Conservation (phyloP, 108 stramenopile species). For the Phaeodactylum tricornutum region DNA sequence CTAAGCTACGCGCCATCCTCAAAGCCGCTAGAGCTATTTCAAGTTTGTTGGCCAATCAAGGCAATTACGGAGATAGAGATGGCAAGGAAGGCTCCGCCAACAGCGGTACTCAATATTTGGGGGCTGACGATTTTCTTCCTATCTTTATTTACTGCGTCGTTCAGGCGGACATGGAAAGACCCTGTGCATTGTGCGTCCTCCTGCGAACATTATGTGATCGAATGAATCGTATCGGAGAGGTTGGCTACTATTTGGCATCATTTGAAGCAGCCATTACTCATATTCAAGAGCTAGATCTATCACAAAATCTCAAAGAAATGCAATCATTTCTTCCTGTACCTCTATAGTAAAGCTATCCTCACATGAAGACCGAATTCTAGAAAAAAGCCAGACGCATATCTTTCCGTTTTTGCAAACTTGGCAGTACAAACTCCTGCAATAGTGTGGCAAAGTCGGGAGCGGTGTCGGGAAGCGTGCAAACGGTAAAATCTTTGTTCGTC, state of each 20-base stretch:
- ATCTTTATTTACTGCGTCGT: conserved; percentile 86
- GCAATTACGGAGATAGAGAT: background rate
- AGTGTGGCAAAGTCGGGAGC: conserved; percentile 52
- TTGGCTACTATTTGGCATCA: conserved; percentile 83
- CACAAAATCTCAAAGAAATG: conserved; percentile 10
- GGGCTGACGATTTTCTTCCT: conserved; percentile 90
- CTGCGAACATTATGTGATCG: conserved; percentile 71
- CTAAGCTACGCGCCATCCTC: conserved; percentile 76
- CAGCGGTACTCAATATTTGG: conserved; percentile 17
- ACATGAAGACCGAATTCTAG: conserved; percentile 21
- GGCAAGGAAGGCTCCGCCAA: background rate
- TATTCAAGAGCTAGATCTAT: conserved; percentile 65
- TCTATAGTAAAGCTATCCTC: too few relatives aligned
- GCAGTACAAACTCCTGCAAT: conserved; percentile 41
- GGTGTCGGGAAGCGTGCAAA: conserved; percentile 80
- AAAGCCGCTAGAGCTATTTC: conserved; percentile 70
- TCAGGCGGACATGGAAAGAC: conserved; percentile 66
- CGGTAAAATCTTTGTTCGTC: conserved; percentile 58
- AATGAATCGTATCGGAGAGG: conserved; percentile 67
- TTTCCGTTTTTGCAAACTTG: conserved; percentile 37
- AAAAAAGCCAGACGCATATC: conserved; percentile 54
- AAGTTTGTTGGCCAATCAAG: conserved; percentile 37
- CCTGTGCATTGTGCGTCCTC: conserved; percentile 65
- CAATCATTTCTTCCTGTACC: conserved; percentile 7
- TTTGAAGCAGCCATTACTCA: conserved; percentile 83